Evolutionary conservation across 2,329 filamentous ascomycete species (phyloP), one percentile per base, ranked within the genome.

Genomic region (Calonectria leucothoes): DNA sequence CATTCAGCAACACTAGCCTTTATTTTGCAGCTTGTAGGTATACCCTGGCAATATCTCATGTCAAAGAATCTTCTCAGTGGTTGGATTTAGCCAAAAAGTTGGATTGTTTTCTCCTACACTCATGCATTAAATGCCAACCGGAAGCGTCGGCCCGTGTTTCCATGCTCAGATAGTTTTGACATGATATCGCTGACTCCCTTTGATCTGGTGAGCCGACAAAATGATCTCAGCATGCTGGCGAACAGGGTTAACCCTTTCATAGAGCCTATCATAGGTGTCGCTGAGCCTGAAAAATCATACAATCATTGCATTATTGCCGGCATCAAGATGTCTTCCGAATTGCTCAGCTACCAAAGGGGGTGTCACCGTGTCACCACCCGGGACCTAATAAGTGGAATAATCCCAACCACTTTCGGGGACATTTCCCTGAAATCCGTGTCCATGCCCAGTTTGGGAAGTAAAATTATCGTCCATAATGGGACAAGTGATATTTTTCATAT

Each of bases 121-220:
- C n/a, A n/a, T n/a, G n/a, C n/a, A n/a, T n/a, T n/a, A n/a, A n/a
- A n/a, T n/a, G n/a, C n/a, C n/a, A n/a, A 17, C 27, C 33, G 66
- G 66, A 59, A 49, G 27, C 20, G 37, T 49, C 66, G 66, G 66
- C 29, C 66, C 51, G 66, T n/a, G 59, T 5, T 68, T 25, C 65
- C 49, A 55, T 31, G 25, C 25, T 33, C n/a, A 23, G 25, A 10
- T n/a, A n/a, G 15, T 7, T 55, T 23, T 45, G 15, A 6, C 25
- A 17, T 45, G 49, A 20, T 33, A 10, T 25, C 10, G 15, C 45
- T 39, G 23, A 27, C 17, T 45, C 23, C 23, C 17, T 15, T 45
- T 10, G 10, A 52, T 6, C 49, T 35, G 20, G 31, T 25, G 29
- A 35, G 35, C 31, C 31, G 23, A 57, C 14, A 12, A 52, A 57